Evolutionary conservation across 257 asterid genomes (phyloP).

Genomic region (Coffea eugenioides): DNA sequence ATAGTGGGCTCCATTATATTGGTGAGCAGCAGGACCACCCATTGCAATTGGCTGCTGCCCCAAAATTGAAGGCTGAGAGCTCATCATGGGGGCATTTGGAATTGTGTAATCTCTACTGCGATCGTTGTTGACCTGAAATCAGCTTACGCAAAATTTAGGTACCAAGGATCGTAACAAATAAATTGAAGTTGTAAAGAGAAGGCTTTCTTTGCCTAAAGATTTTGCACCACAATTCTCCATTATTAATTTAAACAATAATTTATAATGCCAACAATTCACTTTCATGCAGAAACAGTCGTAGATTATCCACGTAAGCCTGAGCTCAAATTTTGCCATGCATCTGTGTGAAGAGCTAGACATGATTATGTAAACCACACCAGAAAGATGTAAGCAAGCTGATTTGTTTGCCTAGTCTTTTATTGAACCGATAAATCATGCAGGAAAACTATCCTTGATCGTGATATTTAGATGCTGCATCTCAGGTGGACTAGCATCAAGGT

Average conservation of each 20-base stretch:
- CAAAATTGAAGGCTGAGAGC: constrained; percentile 62
- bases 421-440: not conserved
- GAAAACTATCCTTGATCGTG: not conserved
- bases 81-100: constrained; percentile 55
- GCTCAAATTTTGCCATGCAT: not conserved
- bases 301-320: not conserved
- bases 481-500: not conserved
- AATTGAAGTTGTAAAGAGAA: not conserved
- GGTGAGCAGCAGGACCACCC: constrained; percentile 56
- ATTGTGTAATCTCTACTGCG: constrained; percentile 89
- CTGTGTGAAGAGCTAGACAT: not conserved
- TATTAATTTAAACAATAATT: not conserved
- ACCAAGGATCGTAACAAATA: not conserved
- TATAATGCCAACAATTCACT: not conserved
- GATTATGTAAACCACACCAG: not conserved
- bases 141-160: not conserved
- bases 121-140: constrained; percentile 80
- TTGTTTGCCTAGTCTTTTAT: not conserved
- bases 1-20: constrained; percentile 55
- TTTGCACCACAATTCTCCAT: not conserved
- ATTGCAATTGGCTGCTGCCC: constrained; percentile 69
- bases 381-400: not conserved
- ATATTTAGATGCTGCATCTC: not conserved
- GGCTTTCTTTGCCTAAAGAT: not conserved
- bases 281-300: not conserved